Conservation (phyloP, 441 rosid species). For the Macaranga tanarius region DNA sequence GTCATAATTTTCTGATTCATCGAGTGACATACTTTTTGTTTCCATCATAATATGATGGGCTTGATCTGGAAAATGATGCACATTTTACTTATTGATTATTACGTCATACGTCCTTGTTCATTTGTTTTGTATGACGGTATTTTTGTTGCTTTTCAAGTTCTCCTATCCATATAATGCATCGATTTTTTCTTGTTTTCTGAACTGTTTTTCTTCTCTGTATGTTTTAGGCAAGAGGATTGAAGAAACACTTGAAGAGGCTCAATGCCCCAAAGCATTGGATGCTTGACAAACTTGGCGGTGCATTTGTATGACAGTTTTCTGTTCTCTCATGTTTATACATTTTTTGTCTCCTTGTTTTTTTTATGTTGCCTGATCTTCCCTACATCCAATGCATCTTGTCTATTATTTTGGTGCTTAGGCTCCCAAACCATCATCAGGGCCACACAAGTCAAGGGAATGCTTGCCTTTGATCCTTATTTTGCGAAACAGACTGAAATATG, state of each 20-base stretch:
- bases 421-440: slow-evolving; percentile 7
- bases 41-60: background rate
- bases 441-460: slow-evolving; percentile 6
- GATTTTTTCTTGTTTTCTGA: background rate
- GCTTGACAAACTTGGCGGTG: slow-evolving; percentile 59
- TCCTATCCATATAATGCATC: background rate
- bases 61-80: background rate
- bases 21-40: background rate
- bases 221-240: slow-evolving; percentile 29
- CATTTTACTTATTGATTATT: background rate
- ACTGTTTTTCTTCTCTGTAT: background rate
- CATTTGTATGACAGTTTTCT: slow-evolving; percentile 40
- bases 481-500: slow-evolving; percentile 17
- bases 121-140: background rate
- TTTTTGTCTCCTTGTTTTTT: background rate
- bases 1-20: too few species aligned
- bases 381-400: background rate
- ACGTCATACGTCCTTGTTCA: background rate
- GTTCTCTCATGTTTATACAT: background rate
- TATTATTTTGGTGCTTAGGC: background rate
- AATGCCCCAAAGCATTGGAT: slow-evolving; percentile 58
- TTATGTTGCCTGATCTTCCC: background rate
- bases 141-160: background rate
- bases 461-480: slow-evolving; percentile 11
- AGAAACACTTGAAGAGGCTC: slow-evolving; percentile 35